phyloP scores from a whole-genome alignment of 108 stramenopile genomes.

The Mayamaea pseudoterrestris region DNA sequence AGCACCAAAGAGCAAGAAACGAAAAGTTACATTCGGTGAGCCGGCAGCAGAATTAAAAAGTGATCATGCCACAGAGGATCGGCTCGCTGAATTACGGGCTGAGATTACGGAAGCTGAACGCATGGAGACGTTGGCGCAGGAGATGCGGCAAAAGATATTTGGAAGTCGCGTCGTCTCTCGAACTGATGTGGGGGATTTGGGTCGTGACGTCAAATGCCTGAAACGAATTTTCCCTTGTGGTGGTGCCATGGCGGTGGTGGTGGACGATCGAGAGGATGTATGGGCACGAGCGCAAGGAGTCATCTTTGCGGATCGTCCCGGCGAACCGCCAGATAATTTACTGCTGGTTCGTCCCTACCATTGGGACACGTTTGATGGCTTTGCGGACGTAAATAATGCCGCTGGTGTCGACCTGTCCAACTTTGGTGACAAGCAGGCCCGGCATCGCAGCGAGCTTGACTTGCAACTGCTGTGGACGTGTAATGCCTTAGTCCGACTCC shows the following conservation, averaged over 20 bases:
- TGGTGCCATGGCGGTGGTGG: conserved; percentile 70
- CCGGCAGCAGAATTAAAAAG: conserved; percentile 2
- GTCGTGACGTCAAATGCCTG: conserved; percentile 70
- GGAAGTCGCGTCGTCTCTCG: conserved; percentile 77
- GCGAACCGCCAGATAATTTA: conserved; percentile 79
- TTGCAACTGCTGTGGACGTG: conserved; percentile 54
- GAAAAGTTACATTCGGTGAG: conserved; percentile 23
- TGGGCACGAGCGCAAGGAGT: conserved; percentile 62
- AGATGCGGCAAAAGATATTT: conserved; percentile 56
- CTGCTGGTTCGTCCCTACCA: conserved; percentile 71
- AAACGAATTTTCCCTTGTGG: conserved; percentile 79
- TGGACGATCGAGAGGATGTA: conserved; percentile 86
- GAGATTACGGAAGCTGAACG: conserved; percentile 40
- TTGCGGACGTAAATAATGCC: conserved; percentile 81
- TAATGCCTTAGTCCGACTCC: conserved; percentile 48
- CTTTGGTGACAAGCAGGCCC: conserved; percentile 15
- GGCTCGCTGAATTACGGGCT: conserved; percentile 30
- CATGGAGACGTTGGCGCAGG: conserved; percentile 45
- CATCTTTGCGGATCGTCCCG: conserved; percentile 11
- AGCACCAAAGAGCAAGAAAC: conserved; percentile 11
- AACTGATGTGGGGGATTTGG: conserved; percentile 79
- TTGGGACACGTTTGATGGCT: conserved; percentile 64
- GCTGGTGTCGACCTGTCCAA: conserved; percentile 55
- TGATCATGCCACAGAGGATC: conserved; percentile 16
- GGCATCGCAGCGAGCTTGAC: too few species aligned